Conservation (phyloP, 257 asterid genomes). For the Nicotiana otophora region DNA sequence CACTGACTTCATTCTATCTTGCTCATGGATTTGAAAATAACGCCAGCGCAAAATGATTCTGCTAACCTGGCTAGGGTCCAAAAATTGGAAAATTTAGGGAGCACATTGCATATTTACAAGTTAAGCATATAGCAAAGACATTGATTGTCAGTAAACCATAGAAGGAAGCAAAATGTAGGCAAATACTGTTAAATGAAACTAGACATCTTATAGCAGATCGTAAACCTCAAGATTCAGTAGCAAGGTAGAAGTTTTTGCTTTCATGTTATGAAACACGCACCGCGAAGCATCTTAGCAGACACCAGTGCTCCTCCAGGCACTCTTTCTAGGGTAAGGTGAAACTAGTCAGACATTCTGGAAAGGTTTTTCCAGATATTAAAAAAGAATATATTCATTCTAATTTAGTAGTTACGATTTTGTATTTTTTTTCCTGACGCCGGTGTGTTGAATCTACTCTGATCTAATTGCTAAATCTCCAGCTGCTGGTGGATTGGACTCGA, state of each 20-base stretch:
- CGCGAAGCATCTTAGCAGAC: background rate
- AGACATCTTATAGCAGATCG: background rate
- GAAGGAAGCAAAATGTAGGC: background rate
- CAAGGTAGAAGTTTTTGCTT: background rate
- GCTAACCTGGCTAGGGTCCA: background rate
- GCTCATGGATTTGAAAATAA: background rate
- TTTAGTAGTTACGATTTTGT: background rate
- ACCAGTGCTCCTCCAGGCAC: background rate
- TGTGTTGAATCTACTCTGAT: slow-evolving; percentile 14
- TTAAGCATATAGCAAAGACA: background rate
- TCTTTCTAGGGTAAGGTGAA: background rate
- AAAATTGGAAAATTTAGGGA: background rate
- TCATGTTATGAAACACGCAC: background rate
- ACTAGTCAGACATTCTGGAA: background rate
- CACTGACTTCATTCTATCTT: background rate
- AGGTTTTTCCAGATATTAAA: background rate
- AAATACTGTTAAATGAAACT: background rate
- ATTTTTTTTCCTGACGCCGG: background rate
- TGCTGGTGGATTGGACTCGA: slow-evolving; percentile 87
- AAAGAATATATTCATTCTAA: background rate
- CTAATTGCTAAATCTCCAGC: slow-evolving; percentile 40
- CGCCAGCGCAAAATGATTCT: background rate
- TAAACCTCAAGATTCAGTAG: background rate
- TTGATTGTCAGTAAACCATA: background rate
- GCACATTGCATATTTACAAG: background rate